Evolutionary conservation across 768 basidiomycete genomes (phyloP), one percentile per base, ranked within the genome.

Genomic region (Mrakia frigida): DNA sequence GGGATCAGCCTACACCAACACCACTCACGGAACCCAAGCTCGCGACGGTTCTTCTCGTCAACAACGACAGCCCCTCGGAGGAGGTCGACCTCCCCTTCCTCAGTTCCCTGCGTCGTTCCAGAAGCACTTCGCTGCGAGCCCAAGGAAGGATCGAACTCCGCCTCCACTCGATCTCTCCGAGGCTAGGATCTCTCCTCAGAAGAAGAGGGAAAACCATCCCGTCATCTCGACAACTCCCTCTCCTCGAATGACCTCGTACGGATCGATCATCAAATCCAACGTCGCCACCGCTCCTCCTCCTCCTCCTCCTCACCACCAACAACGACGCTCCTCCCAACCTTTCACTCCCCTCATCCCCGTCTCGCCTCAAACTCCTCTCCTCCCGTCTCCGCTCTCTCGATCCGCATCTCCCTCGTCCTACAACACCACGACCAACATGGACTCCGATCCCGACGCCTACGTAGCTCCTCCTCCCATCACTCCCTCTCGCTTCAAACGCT

Each of bases 31-130:
- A 7, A 68, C 25, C 13, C 35, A 39, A 68, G 37, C 21, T 50
- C 46, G 21, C 35, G 13, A n/a, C 35, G 35, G 35, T 10, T 11
- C 35, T 18, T n/a, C n/a, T n/a, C n/a, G n/a, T n/a, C n/a, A n/a
- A n/a, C n/a, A n/a, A n/a, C 35, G 31, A 3, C 65, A 68, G 9
- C 35, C 50, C 0, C 35, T 41, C 67, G 41, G 41, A 28, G 41
- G 35, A 41, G 23, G 35, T 25, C 50, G 70, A 23, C 70, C 70
- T 59, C 52, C 70, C 52, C 70, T 72, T 11, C 52, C 70, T 21
- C 52, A 72, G 13, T 59, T 72, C 35, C 70, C 70, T 31, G 46
- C 53, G 31, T 72, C 70, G 21, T 72, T 72, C 33, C 70, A 72
- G 23, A 72, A 72, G 35, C 70, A 72, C 70, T 72, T 72, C 37